These are phyloP conservation scores for Juglanconis sp. DNA, from an alignment of 2,329 filamentous ascomycete genomes.

Conservation along the genomic window DNA sequence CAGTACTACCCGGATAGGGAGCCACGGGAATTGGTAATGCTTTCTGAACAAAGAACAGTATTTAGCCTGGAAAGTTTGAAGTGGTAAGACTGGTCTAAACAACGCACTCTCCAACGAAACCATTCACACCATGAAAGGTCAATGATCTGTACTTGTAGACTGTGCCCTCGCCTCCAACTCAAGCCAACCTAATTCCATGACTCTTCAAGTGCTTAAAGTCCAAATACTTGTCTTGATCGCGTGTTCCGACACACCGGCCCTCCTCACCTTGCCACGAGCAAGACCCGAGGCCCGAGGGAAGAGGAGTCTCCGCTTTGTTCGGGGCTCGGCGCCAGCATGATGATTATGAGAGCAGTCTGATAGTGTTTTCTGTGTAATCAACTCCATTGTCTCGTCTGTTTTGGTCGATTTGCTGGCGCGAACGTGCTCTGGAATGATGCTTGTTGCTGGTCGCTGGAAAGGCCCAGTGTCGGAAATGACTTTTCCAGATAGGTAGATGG, in stretches of 20 bases:
- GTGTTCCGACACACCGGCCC: conserved; percentile 13
- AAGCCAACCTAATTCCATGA: too few relatives aligned
- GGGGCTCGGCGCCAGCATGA: conserved; percentile 6
- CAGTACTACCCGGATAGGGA: too few relatives aligned
- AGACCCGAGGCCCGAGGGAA: conserved; percentile 16
- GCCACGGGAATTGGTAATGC: too few relatives aligned
- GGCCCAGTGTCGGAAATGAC: too few relatives aligned
- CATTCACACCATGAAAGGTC: too few relatives aligned
- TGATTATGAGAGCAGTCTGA: conserved; percentile 8
- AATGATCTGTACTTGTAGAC: not conserved
- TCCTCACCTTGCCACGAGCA: conserved; percentile 16
- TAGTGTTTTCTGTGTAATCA: conserved; percentile 1
- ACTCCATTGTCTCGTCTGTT: conserved; percentile 2
- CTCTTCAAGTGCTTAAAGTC: not conserved
- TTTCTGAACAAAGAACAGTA: too few relatives aligned
- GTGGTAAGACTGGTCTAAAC: too few relatives aligned
- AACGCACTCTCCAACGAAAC: too few relatives aligned
- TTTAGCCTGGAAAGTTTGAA: too few relatives aligned
- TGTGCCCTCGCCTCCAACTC: too few relatives aligned
- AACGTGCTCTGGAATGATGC: too few relatives aligned
- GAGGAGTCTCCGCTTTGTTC: conserved; percentile 1
- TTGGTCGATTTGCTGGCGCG: not conserved
- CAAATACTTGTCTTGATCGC: conserved; percentile 12
- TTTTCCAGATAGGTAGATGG: too few relatives aligned
- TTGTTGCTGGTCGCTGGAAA: not conserved